A percentile compares a stretch with the other conserved stretches of the same genome.
phyloP scores from a whole-genome alignment of 768 basidiomycete species.

The Leccinum boreale region DNA sequence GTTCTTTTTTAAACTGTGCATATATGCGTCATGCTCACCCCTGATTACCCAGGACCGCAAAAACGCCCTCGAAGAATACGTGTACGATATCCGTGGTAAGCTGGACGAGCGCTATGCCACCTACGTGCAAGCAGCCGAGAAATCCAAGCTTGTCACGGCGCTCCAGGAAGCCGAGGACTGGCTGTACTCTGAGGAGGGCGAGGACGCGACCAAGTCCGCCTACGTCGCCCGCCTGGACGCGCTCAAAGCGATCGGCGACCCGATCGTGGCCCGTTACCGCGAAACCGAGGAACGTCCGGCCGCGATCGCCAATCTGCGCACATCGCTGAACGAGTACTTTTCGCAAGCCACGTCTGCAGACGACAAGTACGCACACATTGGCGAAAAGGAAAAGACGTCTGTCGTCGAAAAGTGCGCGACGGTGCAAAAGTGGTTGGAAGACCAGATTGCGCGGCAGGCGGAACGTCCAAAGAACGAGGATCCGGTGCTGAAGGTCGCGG shows the following conservation, averaged over 20 bases:
- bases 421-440: slow-evolving; percentile 93
- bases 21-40: slow-evolving; percentile 2
- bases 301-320: slow-evolving; percentile 73
- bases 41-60: slow-evolving; percentile 72
- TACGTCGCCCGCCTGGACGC: slow-evolving; percentile 81
- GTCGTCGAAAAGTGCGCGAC: slow-evolving; percentile 90
- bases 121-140: slow-evolving; percentile 75
- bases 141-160: slow-evolving; percentile 65
- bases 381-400: slow-evolving; percentile 79
- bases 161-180: slow-evolving; percentile 88
- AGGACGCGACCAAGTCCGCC: slow-evolving; percentile 94
- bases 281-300: slow-evolving; percentile 80
- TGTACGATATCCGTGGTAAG: slow-evolving; percentile 92
- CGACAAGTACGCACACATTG: slow-evolving; percentile 87
- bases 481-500: slow-evolving; percentile 74
- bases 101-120: slow-evolving; percentile 83
- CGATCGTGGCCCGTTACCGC: slow-evolving; percentile 76
- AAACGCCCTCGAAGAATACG: slow-evolving; percentile 98
- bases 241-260: slow-evolving; percentile 81
- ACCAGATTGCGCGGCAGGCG: slow-evolving; percentile 80
- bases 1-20: slow-evolving; percentile 18
- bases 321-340: slow-evolving; percentile 85
- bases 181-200: slow-evolving; percentile 95
- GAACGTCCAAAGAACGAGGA: slow-evolving; percentile 89
- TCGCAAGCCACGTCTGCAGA: slow-evolving; percentile 77